A percentile compares a stretch with the other conserved stretches of the same genome.
Conservation (phyloP, 2,329 filamentous ascomycete genomes). For the Xylogone sp. region DNA sequence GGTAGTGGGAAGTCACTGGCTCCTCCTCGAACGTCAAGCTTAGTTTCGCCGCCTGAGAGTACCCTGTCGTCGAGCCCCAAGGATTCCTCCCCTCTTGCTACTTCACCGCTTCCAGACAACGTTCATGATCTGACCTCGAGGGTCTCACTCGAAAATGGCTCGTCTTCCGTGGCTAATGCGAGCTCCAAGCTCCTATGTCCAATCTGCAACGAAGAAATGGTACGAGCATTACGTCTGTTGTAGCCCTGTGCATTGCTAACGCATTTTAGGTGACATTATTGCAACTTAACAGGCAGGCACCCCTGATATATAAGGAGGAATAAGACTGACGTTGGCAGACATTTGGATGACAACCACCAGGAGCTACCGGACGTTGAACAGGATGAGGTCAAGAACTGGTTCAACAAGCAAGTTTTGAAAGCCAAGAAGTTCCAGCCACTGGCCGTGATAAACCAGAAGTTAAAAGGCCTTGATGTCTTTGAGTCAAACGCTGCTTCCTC, state of each 20-base stretch:
- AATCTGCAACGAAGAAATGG: slow-evolving; percentile 99
- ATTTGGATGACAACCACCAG: slow-evolving; percentile 70
- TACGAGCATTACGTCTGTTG: slow-evolving; percentile 32
- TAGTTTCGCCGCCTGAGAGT: slow-evolving; percentile 60
- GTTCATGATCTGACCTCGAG: slow-evolving; percentile 77
- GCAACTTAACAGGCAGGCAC: slow-evolving; percentile 73
- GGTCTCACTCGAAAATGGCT: slow-evolving; percentile 65
- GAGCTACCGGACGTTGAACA: slow-evolving; percentile 70
- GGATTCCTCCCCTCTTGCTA: slow-evolving; percentile 49
- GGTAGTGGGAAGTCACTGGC: slow-evolving; percentile 82
- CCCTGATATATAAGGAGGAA: slow-evolving; percentile 17
- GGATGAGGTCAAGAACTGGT: slow-evolving; percentile 77
- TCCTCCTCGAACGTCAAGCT: slow-evolving; percentile 45
- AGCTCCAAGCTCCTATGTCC: slow-evolving; percentile 78
- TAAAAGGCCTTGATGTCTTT: slow-evolving; percentile 72
- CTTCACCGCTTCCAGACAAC: slow-evolving; percentile 66
- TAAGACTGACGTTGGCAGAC: slow-evolving; percentile 39
- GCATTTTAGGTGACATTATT: slow-evolving; percentile 74
- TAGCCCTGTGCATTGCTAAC: slow-evolving; percentile 14
- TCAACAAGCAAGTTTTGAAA: slow-evolving; percentile 70
- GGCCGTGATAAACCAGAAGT: slow-evolving; percentile 70
- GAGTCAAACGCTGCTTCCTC: slow-evolving; percentile 63
- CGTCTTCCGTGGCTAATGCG: slow-evolving; percentile 46
- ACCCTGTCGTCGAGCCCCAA: slow-evolving; percentile 75
- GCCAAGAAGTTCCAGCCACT: slow-evolving; percentile 73